Percentiles rank a stretch among this genome's conserved stretches.
Conservation (phyloP, 352 stramenopile species). For the Phytophthora megakarya region DNA sequence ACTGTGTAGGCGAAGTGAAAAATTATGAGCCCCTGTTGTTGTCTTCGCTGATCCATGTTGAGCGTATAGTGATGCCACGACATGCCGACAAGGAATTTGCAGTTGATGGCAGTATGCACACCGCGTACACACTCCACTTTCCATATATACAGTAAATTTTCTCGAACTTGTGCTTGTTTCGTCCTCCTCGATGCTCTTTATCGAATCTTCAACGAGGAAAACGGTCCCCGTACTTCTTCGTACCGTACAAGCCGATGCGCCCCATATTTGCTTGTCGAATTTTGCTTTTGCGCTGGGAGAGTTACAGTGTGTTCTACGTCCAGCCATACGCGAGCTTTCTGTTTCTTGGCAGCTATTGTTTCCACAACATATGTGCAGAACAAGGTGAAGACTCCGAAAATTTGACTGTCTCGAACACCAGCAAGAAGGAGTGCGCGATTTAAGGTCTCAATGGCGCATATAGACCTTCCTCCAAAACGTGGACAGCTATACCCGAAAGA, state of each 20-base stretch:
- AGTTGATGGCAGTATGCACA: slow-evolving; percentile 15
- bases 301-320: slow-evolving; percentile 2
- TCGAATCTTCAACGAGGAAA: neutral
- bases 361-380: neutral
- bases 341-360: neutral
- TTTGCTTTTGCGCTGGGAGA: neutral
- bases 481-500: neutral
- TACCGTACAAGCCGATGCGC: neutral
- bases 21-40: neutral
- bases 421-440: neutral
- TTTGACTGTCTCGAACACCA: slow-evolving; percentile 6
- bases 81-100: slow-evolving; percentile 12
- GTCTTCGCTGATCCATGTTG: neutral
- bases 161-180: too few species aligned
- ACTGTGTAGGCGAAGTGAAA: slow-evolving; percentile 1
- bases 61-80: slow-evolving; percentile 6
- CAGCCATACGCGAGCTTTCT: neutral
- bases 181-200: neutral
- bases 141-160: slow-evolving; percentile 7
- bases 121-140: neutral
- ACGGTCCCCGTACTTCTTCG: slow-evolving; percentile 1
- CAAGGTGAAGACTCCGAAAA: neutral
- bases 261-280: slow-evolving; percentile 14
- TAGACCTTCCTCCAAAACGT: slow-evolving; percentile 7
- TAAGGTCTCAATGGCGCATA: slow-evolving; percentile 2